These are phyloP conservation scores for Dendrobium chrysotoxum DNA, from an alignment of 106 monocot genomes.

Conservation along the genomic window DNA sequence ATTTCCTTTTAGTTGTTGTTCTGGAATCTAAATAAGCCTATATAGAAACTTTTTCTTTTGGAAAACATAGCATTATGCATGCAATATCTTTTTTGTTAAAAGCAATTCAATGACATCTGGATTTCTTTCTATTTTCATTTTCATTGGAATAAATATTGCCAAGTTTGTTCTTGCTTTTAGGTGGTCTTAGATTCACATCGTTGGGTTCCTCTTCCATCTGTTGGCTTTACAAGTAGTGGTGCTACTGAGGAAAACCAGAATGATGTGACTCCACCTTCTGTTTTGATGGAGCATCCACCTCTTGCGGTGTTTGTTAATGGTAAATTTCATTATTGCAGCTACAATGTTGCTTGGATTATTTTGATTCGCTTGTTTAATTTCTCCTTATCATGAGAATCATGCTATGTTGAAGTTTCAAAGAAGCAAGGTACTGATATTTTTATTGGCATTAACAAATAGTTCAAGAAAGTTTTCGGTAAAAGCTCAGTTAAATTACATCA, in stretches of 20 bases:
- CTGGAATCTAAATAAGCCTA: too few species aligned
- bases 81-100: not conserved
- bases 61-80: not conserved
- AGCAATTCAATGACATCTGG: not conserved
- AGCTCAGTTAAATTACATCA: not conserved
- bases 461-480: not conserved
- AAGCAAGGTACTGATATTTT: not conserved
- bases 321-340: constrained; percentile 21
- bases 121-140: not conserved
- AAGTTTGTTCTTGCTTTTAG: constrained; percentile 20
- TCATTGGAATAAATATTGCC: not conserved
- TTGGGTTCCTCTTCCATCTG: constrained; percentile 93
- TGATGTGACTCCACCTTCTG: constrained; percentile 82
- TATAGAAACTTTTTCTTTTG: not conserved
- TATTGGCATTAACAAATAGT: not conserved
- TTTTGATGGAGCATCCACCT: constrained; percentile 93
- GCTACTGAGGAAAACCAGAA: constrained; percentile 51
- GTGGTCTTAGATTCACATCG: constrained; percentile 89
- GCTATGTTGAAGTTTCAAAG: not conserved
- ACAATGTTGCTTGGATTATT: not conserved
- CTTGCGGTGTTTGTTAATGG: constrained; percentile 97
- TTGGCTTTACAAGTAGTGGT: constrained; percentile 74
- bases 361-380: not conserved
- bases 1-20: too few species aligned
- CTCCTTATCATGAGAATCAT: not conserved